These are phyloP conservation scores for Flagelloscypha sp. DNA, from an alignment of 768 basidiomycete species.

Conservation along the genomic window DNA sequence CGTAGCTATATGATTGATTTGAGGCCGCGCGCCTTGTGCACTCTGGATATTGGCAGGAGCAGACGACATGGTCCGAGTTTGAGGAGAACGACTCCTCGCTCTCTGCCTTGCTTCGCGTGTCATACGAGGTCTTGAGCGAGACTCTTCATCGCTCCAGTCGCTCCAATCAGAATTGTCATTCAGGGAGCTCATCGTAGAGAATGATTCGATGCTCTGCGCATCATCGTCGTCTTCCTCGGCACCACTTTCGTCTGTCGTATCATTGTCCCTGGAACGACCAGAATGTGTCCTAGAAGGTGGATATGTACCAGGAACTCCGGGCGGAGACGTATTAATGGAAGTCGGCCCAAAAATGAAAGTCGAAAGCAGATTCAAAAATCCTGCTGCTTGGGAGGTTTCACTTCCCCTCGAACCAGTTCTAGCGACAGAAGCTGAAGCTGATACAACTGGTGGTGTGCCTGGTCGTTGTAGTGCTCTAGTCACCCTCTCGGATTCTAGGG, in stretches of 20 bases:
- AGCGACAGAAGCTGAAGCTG: background rate
- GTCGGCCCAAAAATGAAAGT: background rate
- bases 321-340: too few relatives aligned
- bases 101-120: slow-evolving; percentile 17
- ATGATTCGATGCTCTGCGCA: slow-evolving; percentile 23
- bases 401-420: background rate
- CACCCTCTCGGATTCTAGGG: slow-evolving; percentile 31
- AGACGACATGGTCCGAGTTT: slow-evolving; percentile 10
- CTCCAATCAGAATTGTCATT: slow-evolving; percentile 29
- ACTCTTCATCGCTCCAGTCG: slow-evolving; percentile 23
- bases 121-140: slow-evolving; percentile 16
- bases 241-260: slow-evolving; percentile 3
- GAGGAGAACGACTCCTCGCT: slow-evolving; percentile 26
- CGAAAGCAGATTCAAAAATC: background rate
- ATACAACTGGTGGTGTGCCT: slow-evolving; percentile 6
- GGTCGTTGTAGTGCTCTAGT: slow-evolving; percentile 3
- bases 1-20: slow-evolving; percentile 11
- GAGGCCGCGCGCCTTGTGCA: background rate
- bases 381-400: background rate
- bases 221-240: slow-evolving; percentile 17
- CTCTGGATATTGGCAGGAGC: slow-evolving; percentile 7
- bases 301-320: too few relatives aligned
- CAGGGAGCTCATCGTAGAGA: slow-evolving; percentile 45
- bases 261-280: slow-evolving; percentile 5
- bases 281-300: too few relatives aligned